Evolutionary conservation across 75 land plant species (phyloP), one percentile per base, ranked within the genome.

Genomic region (Azolla pinnata): DNA sequence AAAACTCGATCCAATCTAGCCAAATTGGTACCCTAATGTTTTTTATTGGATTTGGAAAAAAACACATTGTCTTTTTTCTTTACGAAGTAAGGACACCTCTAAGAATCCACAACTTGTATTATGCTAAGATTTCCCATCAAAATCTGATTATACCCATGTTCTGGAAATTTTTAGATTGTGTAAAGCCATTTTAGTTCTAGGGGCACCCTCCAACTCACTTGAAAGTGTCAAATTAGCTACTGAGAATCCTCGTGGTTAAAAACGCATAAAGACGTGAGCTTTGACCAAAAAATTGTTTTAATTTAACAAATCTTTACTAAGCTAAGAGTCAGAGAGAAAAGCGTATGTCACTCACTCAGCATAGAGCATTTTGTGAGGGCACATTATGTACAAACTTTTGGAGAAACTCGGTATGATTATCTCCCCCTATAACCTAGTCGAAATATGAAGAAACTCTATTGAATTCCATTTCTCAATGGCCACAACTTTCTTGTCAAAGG

Each of bases 261-360:
- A 38, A 38, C 42, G 42, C 42, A 38, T 38, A 38, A 38, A 38
- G 42, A 38, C 42, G 42, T 38, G 42, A 38, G 42, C 42, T 38
- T 38, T 38, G 14, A 38, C 42, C 14, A 38, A 38, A 38, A 38
- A 38, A 38, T 38, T 14, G 42, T 38, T 38, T 38, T 38, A 38
- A 38, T 38, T 38, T 38, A 38, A 38, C 42, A 38, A 38, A 38
- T 38, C 14, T 38, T 38, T 38, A 38, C 42, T 38, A 14, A 38
- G 42, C 42, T 14, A 38, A 38, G 42, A 38, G 42, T 38, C 42
- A 38, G 42, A 38, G 14, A 38, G 42, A 38, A 38, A 38, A 38
- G 42, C 42, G 42, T 38, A 38, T 38, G 42, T 38, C 14, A 14
- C 42, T 38, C 14, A 14, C 42, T 38, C 14, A 38, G 42, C 14